Evolutionary conservation across 2,329 filamentous ascomycete genomes (phyloP), one percentile per base, ranked within the genome.

Genomic region (Paraphaeosphaeria minitans): DNA sequence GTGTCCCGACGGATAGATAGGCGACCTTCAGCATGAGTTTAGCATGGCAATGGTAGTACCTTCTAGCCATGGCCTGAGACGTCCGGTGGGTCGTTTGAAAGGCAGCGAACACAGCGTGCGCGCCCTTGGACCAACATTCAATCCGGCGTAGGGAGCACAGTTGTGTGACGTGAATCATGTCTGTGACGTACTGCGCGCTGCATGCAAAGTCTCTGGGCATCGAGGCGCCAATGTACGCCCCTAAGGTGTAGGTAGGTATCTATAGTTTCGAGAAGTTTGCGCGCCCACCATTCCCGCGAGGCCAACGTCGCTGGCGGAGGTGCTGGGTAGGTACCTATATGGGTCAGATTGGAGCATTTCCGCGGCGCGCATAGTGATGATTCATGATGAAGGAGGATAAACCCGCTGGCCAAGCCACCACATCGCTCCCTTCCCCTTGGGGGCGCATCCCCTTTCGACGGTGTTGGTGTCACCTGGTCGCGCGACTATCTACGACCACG

Each of bases 401-500:
- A 53, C 21, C 50, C 37, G n/a, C 22, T 53, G 43, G 50, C 50
- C 27, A 43, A 12, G 41, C 31, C 21, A 29, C 46, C 22, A 37
- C 52, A 33, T 39, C 45, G 31, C 39, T 45, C 48, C 45, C 55
- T 42, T 39, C 42, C 46, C 9, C 46, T n/a, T 22, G 3, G 41
- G 3, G 41, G 41, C 47, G 45, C 51, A 19, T 37, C 13, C 31
- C 27, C 51, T n/a, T 21, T 39, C 24, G n/a, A 49, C 46, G 51
- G 51, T 45, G 39, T 33, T 37, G 24, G 39, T 53, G 50, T 53
- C 50, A 45, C 51, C 37, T 45, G 39, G 27, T 53, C 51, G 51
- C 51, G 41, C 51, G 51, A n/a, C n/a, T n/a, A n/a, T n/a, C n/a
- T n/a, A n/a, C n/a, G n/a, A 53, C 51, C 51, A 53, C 51, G 27